phyloP scores from a whole-genome alignment of 305 asterid species.

The Striga hermonthica region DNA sequence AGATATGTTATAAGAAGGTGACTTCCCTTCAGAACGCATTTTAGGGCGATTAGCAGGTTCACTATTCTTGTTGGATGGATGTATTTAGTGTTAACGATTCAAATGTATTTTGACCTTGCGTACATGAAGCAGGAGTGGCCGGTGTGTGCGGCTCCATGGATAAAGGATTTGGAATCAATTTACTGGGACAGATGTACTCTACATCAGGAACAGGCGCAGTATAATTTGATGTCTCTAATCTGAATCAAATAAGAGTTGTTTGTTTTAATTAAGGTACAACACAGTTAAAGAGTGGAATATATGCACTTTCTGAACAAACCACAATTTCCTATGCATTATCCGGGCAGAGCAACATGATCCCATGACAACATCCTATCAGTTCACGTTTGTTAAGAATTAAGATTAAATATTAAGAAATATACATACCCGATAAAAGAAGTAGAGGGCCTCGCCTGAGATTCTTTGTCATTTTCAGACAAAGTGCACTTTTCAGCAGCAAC shows the following conservation, averaged over 20 bases:
- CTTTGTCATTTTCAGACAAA: slow-evolving; percentile 33
- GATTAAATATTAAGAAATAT: slow-evolving; percentile 9
- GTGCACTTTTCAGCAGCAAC: slow-evolving; percentile 30
- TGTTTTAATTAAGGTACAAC: not conserved
- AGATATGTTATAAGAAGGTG: slow-evolving; percentile 15
- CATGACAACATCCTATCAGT: not conserved
- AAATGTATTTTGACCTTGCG: slow-evolving; percentile 31
- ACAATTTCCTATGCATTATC: not conserved
- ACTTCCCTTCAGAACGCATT: slow-evolving; percentile 42
- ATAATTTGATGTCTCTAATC: slow-evolving; percentile 37
- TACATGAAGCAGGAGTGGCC: slow-evolving; percentile 27
- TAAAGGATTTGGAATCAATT: slow-evolving; percentile 35
- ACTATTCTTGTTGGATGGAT: slow-evolving; percentile 34
- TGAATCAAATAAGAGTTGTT: slow-evolving; percentile 33
- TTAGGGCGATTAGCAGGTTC: slow-evolving; percentile 36
- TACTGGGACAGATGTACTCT: slow-evolving; percentile 24
- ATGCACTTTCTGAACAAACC: not conserved
- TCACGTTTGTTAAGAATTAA: not conserved
- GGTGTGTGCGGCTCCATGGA: slow-evolving; percentile 32
- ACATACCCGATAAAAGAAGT: slow-evolving; percentile 41
- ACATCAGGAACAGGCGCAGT: not conserved
- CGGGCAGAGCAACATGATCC: not conserved
- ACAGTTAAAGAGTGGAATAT: slow-evolving; percentile 1
- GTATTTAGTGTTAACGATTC: slow-evolving; percentile 33
- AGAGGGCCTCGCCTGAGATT: slow-evolving; percentile 29